A percentile compares a stretch with the other conserved stretches of the same genome.
Evolutionary conservation across 306 rosid species (phyloP).

Genomic region (Datisca glomerata): DNA sequence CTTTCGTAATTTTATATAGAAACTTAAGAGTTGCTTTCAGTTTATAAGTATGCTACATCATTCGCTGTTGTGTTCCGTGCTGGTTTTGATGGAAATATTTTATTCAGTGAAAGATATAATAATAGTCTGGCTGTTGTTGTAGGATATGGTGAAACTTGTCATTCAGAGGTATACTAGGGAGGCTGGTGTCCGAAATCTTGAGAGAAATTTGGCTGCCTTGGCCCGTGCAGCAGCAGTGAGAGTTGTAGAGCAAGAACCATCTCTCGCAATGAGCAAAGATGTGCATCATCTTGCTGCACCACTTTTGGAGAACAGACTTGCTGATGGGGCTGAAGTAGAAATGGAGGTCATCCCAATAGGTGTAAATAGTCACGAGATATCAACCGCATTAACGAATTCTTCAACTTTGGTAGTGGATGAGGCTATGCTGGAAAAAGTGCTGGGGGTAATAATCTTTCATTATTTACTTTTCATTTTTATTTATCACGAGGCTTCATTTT

Average conservation of each 20-base stretch:
- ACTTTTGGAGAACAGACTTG: conserved; percentile 75
- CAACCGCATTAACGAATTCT: conserved; percentile 51
- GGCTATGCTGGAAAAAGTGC: conserved; percentile 86
- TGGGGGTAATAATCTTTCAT: conserved; percentile 63
- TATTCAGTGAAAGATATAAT: too few relatives aligned
- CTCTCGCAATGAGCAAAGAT: conserved; percentile 53
- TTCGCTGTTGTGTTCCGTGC: too few relatives aligned
- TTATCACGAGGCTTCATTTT: conserved; percentile 1
- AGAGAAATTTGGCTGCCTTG: conserved; percentile 81
- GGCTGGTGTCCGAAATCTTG: conserved; percentile 93
- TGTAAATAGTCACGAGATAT: conserved; percentile 59
- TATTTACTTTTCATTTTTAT: not conserved
- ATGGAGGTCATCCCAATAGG: conserved; percentile 96
- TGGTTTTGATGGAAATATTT: too few relatives aligned
- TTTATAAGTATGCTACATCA: too few relatives aligned
- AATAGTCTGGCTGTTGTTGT: too few relatives aligned
- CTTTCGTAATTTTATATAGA: too few relatives aligned
- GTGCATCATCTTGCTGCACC: conserved; percentile 64
- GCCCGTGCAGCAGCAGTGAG: conserved; percentile 98
- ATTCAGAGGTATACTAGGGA: conserved; percentile 94
- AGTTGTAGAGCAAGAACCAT: conserved; percentile 81
- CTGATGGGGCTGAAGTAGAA: conserved; percentile 83
- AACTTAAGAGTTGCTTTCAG: too few relatives aligned
- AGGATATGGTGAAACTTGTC: conserved; percentile 77
- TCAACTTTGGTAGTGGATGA: conserved; percentile 75